Conservation (phyloP, 306 rosid genomes). For the Leucaena leucocephala region DNA sequence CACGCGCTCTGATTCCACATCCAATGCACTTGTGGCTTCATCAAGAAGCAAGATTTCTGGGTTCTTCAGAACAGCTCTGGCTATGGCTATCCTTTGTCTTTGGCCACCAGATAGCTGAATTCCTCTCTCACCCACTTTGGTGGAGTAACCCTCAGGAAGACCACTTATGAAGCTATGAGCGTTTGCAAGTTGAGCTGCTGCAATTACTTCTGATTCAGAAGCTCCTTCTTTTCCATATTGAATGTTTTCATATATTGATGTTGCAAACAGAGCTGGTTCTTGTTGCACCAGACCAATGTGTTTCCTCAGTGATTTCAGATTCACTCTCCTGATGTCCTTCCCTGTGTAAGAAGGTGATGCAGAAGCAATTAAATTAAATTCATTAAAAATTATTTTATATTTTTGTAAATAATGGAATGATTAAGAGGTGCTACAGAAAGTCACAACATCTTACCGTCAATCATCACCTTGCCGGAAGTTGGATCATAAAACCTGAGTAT, state of each 20-base stretch:
- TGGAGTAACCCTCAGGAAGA: constrained; percentile 86
- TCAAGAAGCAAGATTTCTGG: constrained; percentile 62
- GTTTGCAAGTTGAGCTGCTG: constrained; percentile 82
- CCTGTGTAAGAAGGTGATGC: constrained; percentile 40
- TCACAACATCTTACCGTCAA: constrained; percentile 65
- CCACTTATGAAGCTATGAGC: constrained; percentile 78
- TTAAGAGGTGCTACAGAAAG: background rate
- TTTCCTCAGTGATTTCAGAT: constrained; percentile 69
- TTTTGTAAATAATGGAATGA: background rate
- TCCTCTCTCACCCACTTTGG: constrained; percentile 90
- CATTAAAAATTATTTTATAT: no score
- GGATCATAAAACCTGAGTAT: constrained; percentile 92
- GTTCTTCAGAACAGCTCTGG: no score
- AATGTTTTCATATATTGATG: constrained; percentile 78
- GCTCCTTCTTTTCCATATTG: constrained; percentile 82
- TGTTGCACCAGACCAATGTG: constrained; percentile 90
- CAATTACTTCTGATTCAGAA: constrained; percentile 72
- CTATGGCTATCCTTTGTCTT: constrained; percentile 43
- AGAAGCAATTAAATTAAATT: background rate
- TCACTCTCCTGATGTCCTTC: constrained; percentile 68
- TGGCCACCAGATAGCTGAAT: constrained; percentile 94
- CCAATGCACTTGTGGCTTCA: constrained; percentile 90
- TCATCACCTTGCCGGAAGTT: constrained; percentile 70
- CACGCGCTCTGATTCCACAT: constrained; percentile 71
- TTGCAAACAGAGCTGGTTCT: constrained; percentile 88